Base-by-base conservation (phyloP, 805 yeast species). In the Kazachstania taianensis region DNA sequence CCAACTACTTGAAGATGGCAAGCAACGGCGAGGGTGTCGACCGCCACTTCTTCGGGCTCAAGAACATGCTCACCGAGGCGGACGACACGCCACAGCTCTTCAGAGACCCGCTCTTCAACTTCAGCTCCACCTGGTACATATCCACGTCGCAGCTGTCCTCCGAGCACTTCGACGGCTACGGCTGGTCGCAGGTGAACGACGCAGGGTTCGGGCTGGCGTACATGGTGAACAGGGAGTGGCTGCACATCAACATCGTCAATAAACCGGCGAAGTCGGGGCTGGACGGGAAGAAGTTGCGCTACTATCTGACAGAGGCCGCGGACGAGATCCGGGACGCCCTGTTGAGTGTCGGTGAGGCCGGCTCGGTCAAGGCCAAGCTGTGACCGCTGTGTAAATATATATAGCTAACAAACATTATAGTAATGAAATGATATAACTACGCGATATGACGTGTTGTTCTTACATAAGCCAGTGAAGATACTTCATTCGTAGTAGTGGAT, bases 131-230 rank as follows among this genome's bases (percentile, higher is more conserved):
- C 31, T 89, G 98, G 98, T 78, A 71, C 58, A 59, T 89, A 35
- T 81, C 94, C 14, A 76, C 95, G 2, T 85, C 96, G 1, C 97
- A 89, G 62, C 69, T 89, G 45, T 81, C 92, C 7, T 81, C 94
- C 5, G 82, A 79, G 49, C 68, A 67, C 59, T 83, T 85, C 62
- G 85, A 85, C 57, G 87, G 94, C 30, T 89, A 87, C 70, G 98
- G 98, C 23, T 89, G 86, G 84, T 75, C 95, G 14, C 94, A 94
- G 59, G 97, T 92, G 33, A 77, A 81, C 49, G 94, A 87, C 53
- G 83, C 80, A 42, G 98, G 98, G 7, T 78, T 82, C 51, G 98
- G 97, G 6, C 70, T 84, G 43, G 96, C 95, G 7, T 89, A 89
- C 66, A 84, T 86, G 84, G 70, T 89, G 52, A 86, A 83, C 67